Conservation (phyloP, 2,329 filamentous ascomycete genomes). For the Aspergillus quadrilineatus region DNA sequence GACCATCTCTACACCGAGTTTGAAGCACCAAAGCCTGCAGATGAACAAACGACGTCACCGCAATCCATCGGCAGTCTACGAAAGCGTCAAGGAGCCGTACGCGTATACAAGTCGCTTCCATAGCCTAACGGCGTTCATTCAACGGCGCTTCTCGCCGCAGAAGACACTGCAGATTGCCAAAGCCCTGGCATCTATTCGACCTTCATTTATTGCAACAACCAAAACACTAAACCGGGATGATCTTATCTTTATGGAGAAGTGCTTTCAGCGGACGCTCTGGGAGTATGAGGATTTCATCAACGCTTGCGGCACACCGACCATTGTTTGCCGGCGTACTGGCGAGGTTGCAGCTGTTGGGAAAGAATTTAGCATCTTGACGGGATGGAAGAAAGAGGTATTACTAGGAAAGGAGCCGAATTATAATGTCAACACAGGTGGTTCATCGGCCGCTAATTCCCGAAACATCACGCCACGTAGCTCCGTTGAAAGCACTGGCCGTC, state of each 20-base stretch:
- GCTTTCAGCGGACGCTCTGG: slow-evolving; percentile 86
- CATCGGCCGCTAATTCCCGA: slow-evolving; percentile 45
- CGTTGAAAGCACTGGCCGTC: slow-evolving; percentile 48
- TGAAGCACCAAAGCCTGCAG: slow-evolving; percentile 43
- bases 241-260: slow-evolving; percentile 96
- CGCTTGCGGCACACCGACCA: slow-evolving; percentile 81
- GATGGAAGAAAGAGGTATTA: slow-evolving; percentile 87
- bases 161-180: slow-evolving; percentile 82
- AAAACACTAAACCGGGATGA: slow-evolving; percentile 86
- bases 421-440: slow-evolving; percentile 74
- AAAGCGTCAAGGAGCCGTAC: slow-evolving; percentile 86
- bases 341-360: slow-evolving; percentile 95
- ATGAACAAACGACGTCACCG: slow-evolving; percentile 48
- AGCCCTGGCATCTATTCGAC: slow-evolving; percentile 82
- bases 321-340: slow-evolving; percentile 87
- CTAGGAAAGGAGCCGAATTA: slow-evolving; percentile 83
- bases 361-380: slow-evolving; percentile 92
- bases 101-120: slow-evolving; percentile 90
- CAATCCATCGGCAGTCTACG: slow-evolving; percentile 83
- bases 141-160: slow-evolving; percentile 72
- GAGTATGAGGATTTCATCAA: slow-evolving; percentile 93
- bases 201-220: slow-evolving; percentile 88
- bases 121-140: slow-evolving; percentile 75
- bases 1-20: slow-evolving; percentile 44
- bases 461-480: slow-evolving; percentile 51